Evolutionary conservation across 1,139 yeast species (phyloP).

Genomic region (Taphrina betulina): DNA sequence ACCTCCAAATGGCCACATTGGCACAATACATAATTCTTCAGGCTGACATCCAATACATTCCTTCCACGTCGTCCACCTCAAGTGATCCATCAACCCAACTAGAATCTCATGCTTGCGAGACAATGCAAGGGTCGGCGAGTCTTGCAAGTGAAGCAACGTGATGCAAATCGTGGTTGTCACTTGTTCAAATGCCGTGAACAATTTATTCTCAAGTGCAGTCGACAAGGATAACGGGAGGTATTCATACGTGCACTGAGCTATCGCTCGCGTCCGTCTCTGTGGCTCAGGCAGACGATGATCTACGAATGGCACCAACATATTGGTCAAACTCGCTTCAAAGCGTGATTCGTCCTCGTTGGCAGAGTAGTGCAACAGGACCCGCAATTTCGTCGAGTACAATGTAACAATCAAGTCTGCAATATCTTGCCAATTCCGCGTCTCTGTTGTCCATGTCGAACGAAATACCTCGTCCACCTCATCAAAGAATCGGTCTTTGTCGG

Average conservation of each 20-base stretch:
- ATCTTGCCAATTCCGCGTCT: neutral
- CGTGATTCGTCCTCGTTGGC: neutral
- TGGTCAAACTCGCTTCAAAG: neutral
- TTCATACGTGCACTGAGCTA: neutral
- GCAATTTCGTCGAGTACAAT: neutral
- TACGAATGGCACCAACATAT: neutral
- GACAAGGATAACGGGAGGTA: neutral
- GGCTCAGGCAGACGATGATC: neutral
- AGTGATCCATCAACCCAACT: neutral
- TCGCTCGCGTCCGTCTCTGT: neutral
- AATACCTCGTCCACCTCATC: neutral
- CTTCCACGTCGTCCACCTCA: neutral
- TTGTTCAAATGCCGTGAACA: neutral
- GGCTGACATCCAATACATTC: neutral
- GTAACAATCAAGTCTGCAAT: neutral
- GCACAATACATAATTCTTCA: neutral
- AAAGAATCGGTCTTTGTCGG: neutral
- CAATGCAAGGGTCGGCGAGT: neutral
- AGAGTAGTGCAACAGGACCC: neutral
- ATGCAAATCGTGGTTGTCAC: neutral
- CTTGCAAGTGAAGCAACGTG: neutral
- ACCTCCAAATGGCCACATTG: slow-evolving; percentile 1
- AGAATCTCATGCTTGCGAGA: neutral
- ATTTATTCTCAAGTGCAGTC: neutral
- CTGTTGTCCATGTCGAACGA: neutral